Base-by-base conservation (phyloP, 148 eudicot genomes). In the Fagopyrum esculentum region DNA sequence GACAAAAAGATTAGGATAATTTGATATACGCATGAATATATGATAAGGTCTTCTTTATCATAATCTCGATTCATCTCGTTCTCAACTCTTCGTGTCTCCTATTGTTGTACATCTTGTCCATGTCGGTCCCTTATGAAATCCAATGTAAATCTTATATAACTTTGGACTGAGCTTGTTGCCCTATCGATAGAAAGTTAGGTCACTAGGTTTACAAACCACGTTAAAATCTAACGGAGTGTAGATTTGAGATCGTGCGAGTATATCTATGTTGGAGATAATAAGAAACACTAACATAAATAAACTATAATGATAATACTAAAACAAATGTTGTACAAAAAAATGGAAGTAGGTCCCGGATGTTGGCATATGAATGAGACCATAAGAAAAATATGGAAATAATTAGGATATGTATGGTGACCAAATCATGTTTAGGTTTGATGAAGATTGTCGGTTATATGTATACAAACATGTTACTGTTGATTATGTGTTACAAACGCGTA, bases 1-100 rank as follows among this genome's bases (percentile, higher is more conserved):
- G 45, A 64, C 45, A 63, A 30, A 64, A 35, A 2, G 46, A 64
- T 30, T 64, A 40, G 70, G 45, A 64, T 40, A 35, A 6, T 66
- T 40, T 66, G 71, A 66, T 66, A 15, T 66, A 13, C 71, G 30
- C 43, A 66, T 66, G 46, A 22, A 13, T 46, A 66, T 66, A 66
- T 66, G 46, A 22, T 40, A 66, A 66, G 17, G 19, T 66, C 46
- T 13, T 40, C 6, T 64, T 64, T 35, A 16, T 35, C 45, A 35
- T 66, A 66, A 40, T 13, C 17, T 40, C 45, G n/a, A 35, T 30
- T 64, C 5, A 66, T 40, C 19, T 66, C 71, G 30, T 13, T 61
- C 13, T 61, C 43, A 61, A 61, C 47, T 46, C 8, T 63, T 66
- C n/a, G 6, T 66, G 71, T 66, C 47, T 17, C 71, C 71, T 7